phyloP scores from a whole-genome alignment of 306 rosid genomes.

The Canavalia gladiata region DNA sequence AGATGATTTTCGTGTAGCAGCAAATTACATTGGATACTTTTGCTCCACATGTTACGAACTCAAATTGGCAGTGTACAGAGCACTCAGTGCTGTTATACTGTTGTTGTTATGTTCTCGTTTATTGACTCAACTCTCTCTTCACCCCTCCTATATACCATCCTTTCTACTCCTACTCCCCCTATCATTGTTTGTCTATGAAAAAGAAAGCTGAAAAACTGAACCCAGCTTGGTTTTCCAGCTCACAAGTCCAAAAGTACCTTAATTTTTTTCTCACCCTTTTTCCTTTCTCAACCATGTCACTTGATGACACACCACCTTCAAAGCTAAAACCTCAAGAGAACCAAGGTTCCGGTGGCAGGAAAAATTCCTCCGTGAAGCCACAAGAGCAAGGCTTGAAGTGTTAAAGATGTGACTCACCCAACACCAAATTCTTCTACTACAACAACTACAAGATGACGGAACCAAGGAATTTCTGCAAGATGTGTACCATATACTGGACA shows the following conservation, averaged over 20 bases:
- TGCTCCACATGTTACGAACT: background rate
- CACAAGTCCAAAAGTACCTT: slow-evolving; percentile 33
- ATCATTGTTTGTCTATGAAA: slow-evolving; percentile 63
- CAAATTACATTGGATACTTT: slow-evolving; percentile 51
- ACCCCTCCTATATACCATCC: slow-evolving; percentile 33
- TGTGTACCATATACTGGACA: slow-evolving; percentile 96
- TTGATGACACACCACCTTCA: slow-evolving; percentile 54
- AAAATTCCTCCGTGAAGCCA: slow-evolving; percentile 51
- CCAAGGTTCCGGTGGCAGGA: slow-evolving; percentile 55
- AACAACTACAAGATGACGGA: slow-evolving; percentile 95
- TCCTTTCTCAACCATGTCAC: slow-evolving; percentile 58
- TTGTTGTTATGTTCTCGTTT: slow-evolving; percentile 54
- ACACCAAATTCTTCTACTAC: slow-evolving; percentile 98
- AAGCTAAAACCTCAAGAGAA: slow-evolving; percentile 47
- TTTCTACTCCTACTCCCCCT: slow-evolving; percentile 36
- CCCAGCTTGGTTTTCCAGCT: slow-evolving; percentile 3
- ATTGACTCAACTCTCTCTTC: slow-evolving; percentile 45
- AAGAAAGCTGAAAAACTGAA: slow-evolving; percentile 62
- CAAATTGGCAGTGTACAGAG: slow-evolving; percentile 60
- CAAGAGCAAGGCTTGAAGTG: slow-evolving; percentile 72
- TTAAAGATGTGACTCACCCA: slow-evolving; percentile 88
- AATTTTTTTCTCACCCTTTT: background rate
- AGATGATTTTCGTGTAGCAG: slow-evolving; percentile 68
- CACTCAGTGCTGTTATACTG: slow-evolving; percentile 57
- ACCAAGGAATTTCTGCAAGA: slow-evolving; percentile 96